Evolutionary conservation across 2,329 filamentous ascomycete genomes (phyloP), one percentile per base, ranked within the genome.

Genomic region (Helicocarpus griseus): DNA sequence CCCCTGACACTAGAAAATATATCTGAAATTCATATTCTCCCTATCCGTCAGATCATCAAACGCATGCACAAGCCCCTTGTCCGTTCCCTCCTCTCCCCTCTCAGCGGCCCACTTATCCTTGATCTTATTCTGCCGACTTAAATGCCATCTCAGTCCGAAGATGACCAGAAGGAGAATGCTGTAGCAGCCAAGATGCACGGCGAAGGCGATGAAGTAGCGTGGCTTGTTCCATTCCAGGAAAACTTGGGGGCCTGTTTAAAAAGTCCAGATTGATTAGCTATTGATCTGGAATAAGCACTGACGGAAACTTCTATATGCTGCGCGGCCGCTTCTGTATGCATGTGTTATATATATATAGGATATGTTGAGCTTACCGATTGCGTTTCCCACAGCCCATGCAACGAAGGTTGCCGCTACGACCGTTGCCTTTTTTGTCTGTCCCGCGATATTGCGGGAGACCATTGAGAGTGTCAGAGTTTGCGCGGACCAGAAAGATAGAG

Each of bases 401-500:
- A 87, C 74, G 61, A 88, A 87, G 65, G 85, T 87, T 57, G 80
- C 76, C 5, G 84, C 82, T 2, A 87, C 77, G 5, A 79, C 81
- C 8, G 83, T 76, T 0, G 78, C 77, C 65, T 87, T 87, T 69
- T 89, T 89, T 1, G 85, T 88, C 58, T 86, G 82, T 0, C 85
- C 85, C 24, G 81, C 85, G 8, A 87, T 72, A 60, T 88, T 88
- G 14, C 83, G 77, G 0, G 80, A 80, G 52, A 87, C 75, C 72
- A 88, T 77, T 13, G 81, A 83, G 58, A 88, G 75, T 6, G 77
- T 73, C 11, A 87, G 71, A 1, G 81, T 85, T 60, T 85, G 80
- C 0, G 83, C 84, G 0, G 85, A 82, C 85, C 85, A 89, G 76
- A 89, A 89, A 4, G 82, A 87, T 17, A 88, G 75, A 0, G 81